Percentiles rank a stretch among this genome's conserved stretches.
Conservation (phyloP, 257 asterid genomes). For the Paraleonurus japonicus region DNA sequence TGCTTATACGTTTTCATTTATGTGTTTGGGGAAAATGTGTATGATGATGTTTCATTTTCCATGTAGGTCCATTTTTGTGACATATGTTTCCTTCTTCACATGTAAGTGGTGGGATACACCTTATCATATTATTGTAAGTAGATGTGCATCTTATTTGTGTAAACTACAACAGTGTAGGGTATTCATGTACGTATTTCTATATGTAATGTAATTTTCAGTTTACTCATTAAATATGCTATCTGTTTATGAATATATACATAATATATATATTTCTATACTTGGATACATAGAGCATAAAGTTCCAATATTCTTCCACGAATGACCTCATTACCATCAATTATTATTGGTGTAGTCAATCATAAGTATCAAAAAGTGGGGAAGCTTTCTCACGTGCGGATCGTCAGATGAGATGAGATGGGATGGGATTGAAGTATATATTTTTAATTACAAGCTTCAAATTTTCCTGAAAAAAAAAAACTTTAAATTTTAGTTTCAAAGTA, state of each 20-base stretch:
- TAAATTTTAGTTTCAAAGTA: no score
- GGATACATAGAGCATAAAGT: not conserved
- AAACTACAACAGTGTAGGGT: not conserved
- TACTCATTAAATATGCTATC: not conserved
- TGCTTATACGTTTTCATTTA: not conserved
- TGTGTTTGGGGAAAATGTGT: not conserved
- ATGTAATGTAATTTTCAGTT: not conserved
- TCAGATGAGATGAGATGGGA: slow-evolving; percentile 6
- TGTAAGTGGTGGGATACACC: not conserved
- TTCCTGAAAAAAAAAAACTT: no score
- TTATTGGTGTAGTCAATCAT: slow-evolving; percentile 14
- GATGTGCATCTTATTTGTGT: not conserved
- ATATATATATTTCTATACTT: no score
- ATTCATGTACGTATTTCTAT: not conserved
- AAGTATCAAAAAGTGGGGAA: slow-evolving; percentile 1
- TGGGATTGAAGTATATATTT: slow-evolving; percentile 1
- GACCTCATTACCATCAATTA: slow-evolving; percentile 7
- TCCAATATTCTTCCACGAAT: not conserved
- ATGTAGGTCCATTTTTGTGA: not conserved
- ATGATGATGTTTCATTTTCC: slow-evolving; percentile 6
- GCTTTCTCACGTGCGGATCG: slow-evolving; percentile 29
- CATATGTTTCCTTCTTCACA: not conserved
- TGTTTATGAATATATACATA: no score
- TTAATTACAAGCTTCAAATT: no score
- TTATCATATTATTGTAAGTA: not conserved